Percentiles rank a stretch among this genome's conserved stretches.
phyloP scores from a whole-genome alignment of 2,329 filamentous ascomycete genomes.

The Hortaea sp. region DNA sequence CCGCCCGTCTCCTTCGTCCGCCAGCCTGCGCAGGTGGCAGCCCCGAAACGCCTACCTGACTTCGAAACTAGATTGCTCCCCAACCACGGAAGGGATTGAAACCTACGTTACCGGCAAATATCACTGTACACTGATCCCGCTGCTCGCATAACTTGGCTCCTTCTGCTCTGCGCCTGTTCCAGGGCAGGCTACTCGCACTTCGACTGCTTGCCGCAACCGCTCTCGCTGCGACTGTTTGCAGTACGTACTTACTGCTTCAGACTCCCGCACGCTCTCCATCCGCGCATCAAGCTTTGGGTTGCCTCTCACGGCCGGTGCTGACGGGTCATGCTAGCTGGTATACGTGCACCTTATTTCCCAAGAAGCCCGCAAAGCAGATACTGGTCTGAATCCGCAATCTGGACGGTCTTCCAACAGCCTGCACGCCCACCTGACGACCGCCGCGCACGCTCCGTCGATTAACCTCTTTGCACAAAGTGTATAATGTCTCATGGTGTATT shows the following conservation, averaged over 20 bases:
- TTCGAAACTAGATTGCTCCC: slow-evolving; percentile 11
- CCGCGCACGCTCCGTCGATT: too few relatives aligned
- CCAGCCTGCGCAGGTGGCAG: slow-evolving; percentile 6
- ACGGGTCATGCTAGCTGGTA: too few relatives aligned
- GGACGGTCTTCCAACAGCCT: too few relatives aligned
- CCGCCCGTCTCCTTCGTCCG: slow-evolving; percentile 1
- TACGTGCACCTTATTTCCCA: too few relatives aligned
- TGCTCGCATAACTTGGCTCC: slow-evolving; percentile 14
- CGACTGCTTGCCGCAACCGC: neutral
- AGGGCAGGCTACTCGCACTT: neutral
- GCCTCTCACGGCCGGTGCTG: too few relatives aligned
- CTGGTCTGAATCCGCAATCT: too few relatives aligned
- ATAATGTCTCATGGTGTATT: slow-evolving; percentile 19
- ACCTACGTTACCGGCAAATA: slow-evolving; percentile 2
- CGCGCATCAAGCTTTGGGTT: neutral
- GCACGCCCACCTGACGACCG: too few relatives aligned
- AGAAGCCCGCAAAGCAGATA: too few relatives aligned
- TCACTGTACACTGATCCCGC: slow-evolving; percentile 10
- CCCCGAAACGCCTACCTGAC: slow-evolving; percentile 5
- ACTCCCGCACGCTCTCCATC: neutral
- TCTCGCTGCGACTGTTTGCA: neutral
- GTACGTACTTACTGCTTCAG: slow-evolving; percentile 3
- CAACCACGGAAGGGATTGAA: slow-evolving; percentile 12
- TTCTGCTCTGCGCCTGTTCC: slow-evolving; percentile 10
- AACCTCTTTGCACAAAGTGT: slow-evolving; percentile 15